Conservation (phyloP, 441 rosid species). For the Gossypium davidsonii region DNA sequence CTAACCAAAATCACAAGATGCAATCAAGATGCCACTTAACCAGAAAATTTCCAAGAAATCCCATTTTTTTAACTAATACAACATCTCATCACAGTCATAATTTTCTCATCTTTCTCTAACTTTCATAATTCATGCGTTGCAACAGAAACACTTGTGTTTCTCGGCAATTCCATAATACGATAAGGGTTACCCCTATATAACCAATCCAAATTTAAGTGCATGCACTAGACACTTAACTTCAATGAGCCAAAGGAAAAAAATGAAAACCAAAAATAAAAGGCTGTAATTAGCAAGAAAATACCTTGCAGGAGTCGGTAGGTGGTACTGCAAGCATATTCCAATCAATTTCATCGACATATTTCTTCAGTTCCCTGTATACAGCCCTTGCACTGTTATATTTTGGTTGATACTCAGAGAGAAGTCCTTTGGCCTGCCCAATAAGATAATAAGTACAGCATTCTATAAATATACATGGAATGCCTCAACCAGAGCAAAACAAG, state of each 20-base stretch:
- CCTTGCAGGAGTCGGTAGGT: conserved; percentile 77
- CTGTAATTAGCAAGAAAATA: conserved; percentile 23
- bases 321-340: conserved; percentile 91
- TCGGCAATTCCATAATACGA: neutral
- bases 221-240: neutral
- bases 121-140: neutral
- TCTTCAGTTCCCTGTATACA: conserved; percentile 86
- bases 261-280: neutral
- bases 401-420: conserved; percentile 82
- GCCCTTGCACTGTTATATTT: conserved; percentile 93
- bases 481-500: conserved; percentile 6
- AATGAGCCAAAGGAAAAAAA: neutral
- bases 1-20: neutral
- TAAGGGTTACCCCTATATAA: neutral
- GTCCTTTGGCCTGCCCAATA: conserved; percentile 80
- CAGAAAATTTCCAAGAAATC: neutral
- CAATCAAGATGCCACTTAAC: neutral
- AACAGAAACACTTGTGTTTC: neutral
- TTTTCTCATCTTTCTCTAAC: neutral
- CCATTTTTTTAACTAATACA: neutral
- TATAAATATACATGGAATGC: neutral
- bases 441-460: neutral
- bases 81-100: neutral
- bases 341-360: conserved; percentile 88
- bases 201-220: neutral